Evolutionary conservation across 2,329 filamentous ascomycete genomes (phyloP).

Genomic region (Monosporascus ibericus): DNA sequence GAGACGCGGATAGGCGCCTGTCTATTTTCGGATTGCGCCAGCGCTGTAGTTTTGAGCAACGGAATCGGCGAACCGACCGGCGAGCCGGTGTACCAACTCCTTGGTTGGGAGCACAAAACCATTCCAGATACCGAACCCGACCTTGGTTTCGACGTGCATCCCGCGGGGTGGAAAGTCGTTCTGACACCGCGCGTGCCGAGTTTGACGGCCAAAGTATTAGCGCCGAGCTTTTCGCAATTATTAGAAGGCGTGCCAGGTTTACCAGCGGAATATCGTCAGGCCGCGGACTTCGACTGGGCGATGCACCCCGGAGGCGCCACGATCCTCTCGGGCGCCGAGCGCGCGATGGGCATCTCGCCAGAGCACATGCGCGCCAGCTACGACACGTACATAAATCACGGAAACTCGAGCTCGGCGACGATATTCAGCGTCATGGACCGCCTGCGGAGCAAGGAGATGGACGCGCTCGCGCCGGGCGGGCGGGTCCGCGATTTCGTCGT

Average conservation of each 20-base stretch:
- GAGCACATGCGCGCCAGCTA: slow-evolving; percentile 66
- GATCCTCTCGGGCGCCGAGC: slow-evolving; percentile 59
- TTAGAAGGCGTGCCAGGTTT: slow-evolving; percentile 40
- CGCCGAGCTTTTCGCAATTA: slow-evolving; percentile 49
- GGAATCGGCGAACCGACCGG: slow-evolving; percentile 42
- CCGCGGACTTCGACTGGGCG: slow-evolving; percentile 65
- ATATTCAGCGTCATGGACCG: slow-evolving; percentile 62
- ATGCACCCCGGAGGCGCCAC: slow-evolving; percentile 65
- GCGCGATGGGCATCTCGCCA: slow-evolving; percentile 47
- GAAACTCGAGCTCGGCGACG: slow-evolving; percentile 65
- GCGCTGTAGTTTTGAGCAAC: slow-evolving; percentile 59
- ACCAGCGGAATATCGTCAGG: slow-evolving; percentile 35
- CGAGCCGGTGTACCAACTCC: slow-evolving; percentile 49
- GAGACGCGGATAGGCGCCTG: slow-evolving; percentile 59
- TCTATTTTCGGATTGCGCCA: slow-evolving; percentile 67
- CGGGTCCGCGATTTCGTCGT: slow-evolving; percentile 52
- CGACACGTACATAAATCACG: slow-evolving; percentile 61
- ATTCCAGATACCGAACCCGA: slow-evolving; percentile 57
- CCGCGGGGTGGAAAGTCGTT: slow-evolving; percentile 62
- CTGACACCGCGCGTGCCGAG: slow-evolving; percentile 56
- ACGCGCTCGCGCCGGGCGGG: slow-evolving; percentile 44
- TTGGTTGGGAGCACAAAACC: slow-evolving; percentile 60
- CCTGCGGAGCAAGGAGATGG: slow-evolving; percentile 55
- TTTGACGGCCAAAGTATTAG: slow-evolving; percentile 45
- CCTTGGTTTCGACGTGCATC: slow-evolving; percentile 60